Base-by-base conservation (phyloP, 2,329 filamentous ascomycete species). In the Ascochyta rabiei region DNA sequence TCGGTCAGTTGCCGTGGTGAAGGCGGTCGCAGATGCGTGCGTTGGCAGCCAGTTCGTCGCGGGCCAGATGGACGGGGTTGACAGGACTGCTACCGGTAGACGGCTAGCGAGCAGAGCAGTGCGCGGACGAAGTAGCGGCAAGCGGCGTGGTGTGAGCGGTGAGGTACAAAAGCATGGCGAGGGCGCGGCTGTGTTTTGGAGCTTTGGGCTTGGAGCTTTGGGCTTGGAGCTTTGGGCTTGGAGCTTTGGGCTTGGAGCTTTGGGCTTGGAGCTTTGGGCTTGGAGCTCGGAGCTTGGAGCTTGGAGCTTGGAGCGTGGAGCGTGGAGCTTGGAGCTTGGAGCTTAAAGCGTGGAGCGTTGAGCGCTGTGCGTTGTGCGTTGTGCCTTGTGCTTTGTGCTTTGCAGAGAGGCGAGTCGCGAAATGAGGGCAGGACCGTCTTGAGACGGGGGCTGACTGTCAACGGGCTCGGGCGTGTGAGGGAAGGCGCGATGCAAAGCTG, bases 1-100 rank as follows among this genome's bases (percentile, higher is more conserved):
- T 57, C 62, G 70, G 70, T 60, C 63, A 70, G 71, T 73, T 74
- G 71, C 70, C 70, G 69, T 68, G 68, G 71, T 69, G 68, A 73
- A 64, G 62, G 70, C 70, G 70, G 70, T 71, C 68, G 69, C 64
- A 59, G 67, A 64, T 66, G 60, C 64, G 71, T 74, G 70, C 66
- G 71, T 63, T 74, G 71, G 71, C 71, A 71, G 55, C 47, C 48
- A 64, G 50, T 53, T 52, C 57, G 52, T 52, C 51, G 56, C 54
- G 57, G 56, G 51, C 45, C 52, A 53, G 60, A 60, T 49, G 43
- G 49, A 47, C 56, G 57, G 63, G 56, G 51, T 48, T 60, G 56
- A 62, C 55, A 51, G 57, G 59, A 53, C 45, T 21, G 55, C 40
- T 30, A 15, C 28, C 12, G 28, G 28, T 15, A 10, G 10, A 30